Percentiles rank a stretch among this genome's conserved stretches.
Conservation (phyloP, 2,329 filamentous ascomycete genomes). For the Exophiala sp. region DNA sequence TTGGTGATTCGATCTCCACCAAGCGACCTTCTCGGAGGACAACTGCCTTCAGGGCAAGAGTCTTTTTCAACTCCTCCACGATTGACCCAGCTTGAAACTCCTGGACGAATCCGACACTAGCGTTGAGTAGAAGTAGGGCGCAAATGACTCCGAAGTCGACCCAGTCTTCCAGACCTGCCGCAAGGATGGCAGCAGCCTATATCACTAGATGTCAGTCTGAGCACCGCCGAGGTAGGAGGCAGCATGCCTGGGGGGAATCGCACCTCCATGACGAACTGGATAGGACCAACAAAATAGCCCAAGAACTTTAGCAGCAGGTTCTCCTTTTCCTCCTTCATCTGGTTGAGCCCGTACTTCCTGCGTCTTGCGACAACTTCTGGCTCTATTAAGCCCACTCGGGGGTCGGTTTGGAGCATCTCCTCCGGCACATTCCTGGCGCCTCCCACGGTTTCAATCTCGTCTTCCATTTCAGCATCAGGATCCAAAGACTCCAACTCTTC, state of each 20-base stretch:
- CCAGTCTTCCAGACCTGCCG: slow-evolving; percentile 80
- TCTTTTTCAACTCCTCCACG: slow-evolving; percentile 87
- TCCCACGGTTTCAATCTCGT: slow-evolving; percentile 47
- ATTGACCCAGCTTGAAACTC: slow-evolving; percentile 87
- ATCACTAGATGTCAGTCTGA: slow-evolving; percentile 23
- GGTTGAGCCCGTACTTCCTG: slow-evolving; percentile 74
- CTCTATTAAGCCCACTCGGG: slow-evolving; percentile 64
- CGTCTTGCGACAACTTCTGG: slow-evolving; percentile 58
- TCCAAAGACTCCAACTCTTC: slow-evolving; percentile 81
- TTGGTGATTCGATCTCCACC: slow-evolving; percentile 71
- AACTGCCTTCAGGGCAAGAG: slow-evolving; percentile 77
- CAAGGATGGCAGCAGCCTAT: slow-evolving; percentile 68
- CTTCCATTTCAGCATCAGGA: slow-evolving; percentile 59
- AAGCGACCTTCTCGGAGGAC: slow-evolving; percentile 75
- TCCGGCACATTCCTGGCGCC: slow-evolving; percentile 60
- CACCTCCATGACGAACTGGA: slow-evolving; percentile 92
- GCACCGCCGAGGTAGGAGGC: slow-evolving; percentile 7
- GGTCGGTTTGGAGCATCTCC: slow-evolving; percentile 71
- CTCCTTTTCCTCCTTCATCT: slow-evolving; percentile 88
- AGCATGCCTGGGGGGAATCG: slow-evolving; percentile 31
- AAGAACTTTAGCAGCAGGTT: slow-evolving; percentile 77
- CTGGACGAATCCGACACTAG: slow-evolving; percentile 77
- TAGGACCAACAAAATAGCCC: slow-evolving; percentile 77
- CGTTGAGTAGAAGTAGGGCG: slow-evolving; percentile 75
- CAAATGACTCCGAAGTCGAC: slow-evolving; percentile 91